phyloP scores from a whole-genome alignment of 2,329 filamentous ascomycete species.

The Colletotrichum scovillei region DNA sequence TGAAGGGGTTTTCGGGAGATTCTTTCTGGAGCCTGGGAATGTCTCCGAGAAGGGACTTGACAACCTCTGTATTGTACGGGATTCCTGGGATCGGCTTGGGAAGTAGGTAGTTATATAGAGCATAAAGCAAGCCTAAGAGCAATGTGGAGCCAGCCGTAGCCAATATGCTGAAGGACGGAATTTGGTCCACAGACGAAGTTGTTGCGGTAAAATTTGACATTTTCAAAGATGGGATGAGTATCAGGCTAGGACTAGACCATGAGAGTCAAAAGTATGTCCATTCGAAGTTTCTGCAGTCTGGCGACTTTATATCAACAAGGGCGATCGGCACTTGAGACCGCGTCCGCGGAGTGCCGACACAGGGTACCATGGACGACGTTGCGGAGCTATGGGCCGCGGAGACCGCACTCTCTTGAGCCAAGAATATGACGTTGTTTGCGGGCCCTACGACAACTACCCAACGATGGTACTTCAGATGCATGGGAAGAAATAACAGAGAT shows the following conservation, averaged over 20 bases:
- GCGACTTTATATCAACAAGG: not conserved
- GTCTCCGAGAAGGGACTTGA: slow-evolving; percentile 9
- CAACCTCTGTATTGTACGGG: not conserved
- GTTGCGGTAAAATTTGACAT: not conserved
- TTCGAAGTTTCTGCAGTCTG: not conserved
- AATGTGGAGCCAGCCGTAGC: not conserved
- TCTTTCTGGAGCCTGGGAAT: not conserved
- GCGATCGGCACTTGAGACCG: not conserved
- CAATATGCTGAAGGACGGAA: not conserved
- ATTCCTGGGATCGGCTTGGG: slow-evolving; percentile 28
- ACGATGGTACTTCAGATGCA: not conserved
- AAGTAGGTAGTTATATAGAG: not conserved
- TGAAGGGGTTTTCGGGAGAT: not conserved
- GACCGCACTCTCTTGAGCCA: not conserved
- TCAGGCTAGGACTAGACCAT: not conserved
- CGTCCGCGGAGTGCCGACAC: not conserved
- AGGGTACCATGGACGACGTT: not conserved
- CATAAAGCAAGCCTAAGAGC: not conserved
- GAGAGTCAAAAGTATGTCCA: not conserved
- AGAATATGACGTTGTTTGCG: not conserved
- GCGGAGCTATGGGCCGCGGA: not conserved
- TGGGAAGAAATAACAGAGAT: not conserved
- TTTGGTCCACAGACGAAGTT: not conserved
- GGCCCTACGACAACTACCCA: not conserved
- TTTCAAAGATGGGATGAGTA: not conserved